phyloP scores from a whole-genome alignment of 2,329 filamentous ascomycete species.

The Fusarium hainanense region DNA sequence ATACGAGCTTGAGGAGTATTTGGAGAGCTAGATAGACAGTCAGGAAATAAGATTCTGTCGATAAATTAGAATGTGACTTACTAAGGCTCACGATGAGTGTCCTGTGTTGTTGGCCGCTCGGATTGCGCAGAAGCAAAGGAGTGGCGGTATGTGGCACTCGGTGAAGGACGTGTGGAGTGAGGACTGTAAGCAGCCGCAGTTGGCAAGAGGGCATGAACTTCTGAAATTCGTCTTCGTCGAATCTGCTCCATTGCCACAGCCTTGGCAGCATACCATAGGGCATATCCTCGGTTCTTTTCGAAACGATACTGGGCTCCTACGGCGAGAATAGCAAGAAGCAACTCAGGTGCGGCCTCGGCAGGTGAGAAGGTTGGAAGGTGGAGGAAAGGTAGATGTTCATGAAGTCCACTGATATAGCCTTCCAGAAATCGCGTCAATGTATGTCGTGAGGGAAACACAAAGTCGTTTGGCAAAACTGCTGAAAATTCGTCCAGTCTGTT shows the following conservation, averaged over 20 bases:
- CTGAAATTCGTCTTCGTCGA: constrained; percentile 65
- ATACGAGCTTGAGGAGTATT: constrained; percentile 69
- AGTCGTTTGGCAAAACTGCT: constrained; percentile 68
- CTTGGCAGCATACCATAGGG: constrained; percentile 70
- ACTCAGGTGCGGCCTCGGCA: constrained; percentile 73
- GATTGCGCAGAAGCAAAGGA: constrained; percentile 69
- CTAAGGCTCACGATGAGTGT: constrained; percentile 70
- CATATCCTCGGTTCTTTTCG: constrained; percentile 68
- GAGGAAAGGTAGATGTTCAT: constrained; percentile 68
- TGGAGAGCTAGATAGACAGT: constrained; percentile 57
- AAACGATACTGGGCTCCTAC: constrained; percentile 75
- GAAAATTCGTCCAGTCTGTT: constrained; percentile 71
- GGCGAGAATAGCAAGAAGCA: constrained; percentile 74
- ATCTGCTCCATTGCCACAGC: constrained; percentile 69
- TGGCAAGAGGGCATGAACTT: constrained; percentile 66
- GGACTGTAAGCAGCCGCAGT: constrained; percentile 69
- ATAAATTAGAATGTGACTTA: constrained; percentile 51
- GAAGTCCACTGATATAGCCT: constrained; percentile 76
- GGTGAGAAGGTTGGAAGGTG: constrained; percentile 75
- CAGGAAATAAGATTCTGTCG: not conserved
- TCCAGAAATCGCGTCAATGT: constrained; percentile 76
- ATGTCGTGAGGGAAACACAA: constrained; percentile 75
- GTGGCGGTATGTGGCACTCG: constrained; percentile 66
- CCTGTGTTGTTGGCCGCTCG: constrained; percentile 66
- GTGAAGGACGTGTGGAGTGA: constrained; percentile 68